Base-by-base conservation (phyloP, 345 rosid genomes). In the Rubroshorea leprosula region DNA sequence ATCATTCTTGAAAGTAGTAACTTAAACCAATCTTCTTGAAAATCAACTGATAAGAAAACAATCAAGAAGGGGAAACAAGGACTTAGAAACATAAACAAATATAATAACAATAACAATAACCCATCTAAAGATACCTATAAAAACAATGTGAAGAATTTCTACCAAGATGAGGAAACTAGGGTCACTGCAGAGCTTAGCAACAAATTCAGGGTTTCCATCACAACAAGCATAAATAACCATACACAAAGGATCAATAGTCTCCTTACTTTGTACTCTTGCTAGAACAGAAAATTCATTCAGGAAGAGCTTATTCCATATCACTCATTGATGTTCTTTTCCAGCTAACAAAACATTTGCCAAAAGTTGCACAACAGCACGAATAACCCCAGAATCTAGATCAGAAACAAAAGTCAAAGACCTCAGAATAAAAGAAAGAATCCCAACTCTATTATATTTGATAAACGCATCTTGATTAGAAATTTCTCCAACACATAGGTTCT, bases 401-500 rank as follows among this genome's bases (percentile, higher is more conserved):
- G 68, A 38, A 58, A 45, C 67, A 22, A 55, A 44, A 47, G 51
- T 51, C 13, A 52, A 64, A 1, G 74, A 65, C 54, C 53, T 66
- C 20, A 83, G 44, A 62, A 76, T 31, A 50, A 55, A 27, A 0
- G 60, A 76, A 24, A 86, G 31, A 53, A 66, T 35, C 22, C 27
- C 63, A n/a, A 76, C 72, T 19, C 96, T 95, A 39, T 67, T 43
- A 12, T 35, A 46, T 8, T 67, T 71, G 18, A 86, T 39, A 69
- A 89, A 92, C 13, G 71, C 62, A 55, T 72, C 56, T 70, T 86
- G 93, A 72, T 84, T 81, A 18, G 43, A 44, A 50, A 57, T 22
- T 29, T 84, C 93, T 11, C 95, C 95, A 5, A 93, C 98, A 60
- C 86, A 86, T 7, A 86, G 79, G 62, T 89, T 92, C 16, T 96